These are phyloP conservation scores for Ambrosia artemisiifolia DNA, from an alignment of 129 eudicot species.

Conservation along the genomic window DNA sequence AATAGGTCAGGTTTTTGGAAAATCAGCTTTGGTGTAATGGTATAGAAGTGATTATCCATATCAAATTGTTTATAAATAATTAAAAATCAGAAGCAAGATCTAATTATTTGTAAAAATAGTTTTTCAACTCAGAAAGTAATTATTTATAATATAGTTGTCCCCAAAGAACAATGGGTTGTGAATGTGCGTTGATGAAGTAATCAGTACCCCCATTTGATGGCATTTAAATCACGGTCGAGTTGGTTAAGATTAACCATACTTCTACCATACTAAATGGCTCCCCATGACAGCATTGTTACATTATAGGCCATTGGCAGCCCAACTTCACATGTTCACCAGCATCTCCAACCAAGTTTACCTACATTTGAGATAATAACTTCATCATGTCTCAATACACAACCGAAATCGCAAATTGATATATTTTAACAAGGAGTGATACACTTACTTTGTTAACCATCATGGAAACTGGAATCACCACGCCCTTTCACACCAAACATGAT, in stretches of 20 bases:
- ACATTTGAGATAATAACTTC: not conserved
- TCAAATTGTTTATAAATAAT: no score
- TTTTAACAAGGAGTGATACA: not conserved
- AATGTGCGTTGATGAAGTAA: conserved; percentile 74
- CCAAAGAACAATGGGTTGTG: conserved; percentile 73
- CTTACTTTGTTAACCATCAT: conserved; percentile 61
- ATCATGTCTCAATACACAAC: not conserved
- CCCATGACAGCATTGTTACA: conserved; percentile 76
- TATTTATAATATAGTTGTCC: conserved; percentile 59
- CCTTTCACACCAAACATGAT: conserved; percentile 50
- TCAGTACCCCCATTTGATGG: conserved; percentile 91
- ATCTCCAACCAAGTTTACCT: conserved; percentile 84
- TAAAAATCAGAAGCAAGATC: no score
- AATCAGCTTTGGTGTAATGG: no score
- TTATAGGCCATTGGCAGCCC: conserved; percentile 78
- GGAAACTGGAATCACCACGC: conserved; percentile 70
- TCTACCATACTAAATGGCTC: conserved; percentile 41
- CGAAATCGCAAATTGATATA: not conserved
- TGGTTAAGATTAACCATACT: conserved; percentile 43
- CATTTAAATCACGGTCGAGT: conserved; percentile 50
- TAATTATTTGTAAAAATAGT: no score
- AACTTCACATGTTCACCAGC: conserved; percentile 89
- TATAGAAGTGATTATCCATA: no score
- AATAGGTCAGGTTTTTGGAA: no score
- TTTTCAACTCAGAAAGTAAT: no score